phyloP scores from a whole-genome alignment of 306 rosid genomes.

The Senna siamea region DNA sequence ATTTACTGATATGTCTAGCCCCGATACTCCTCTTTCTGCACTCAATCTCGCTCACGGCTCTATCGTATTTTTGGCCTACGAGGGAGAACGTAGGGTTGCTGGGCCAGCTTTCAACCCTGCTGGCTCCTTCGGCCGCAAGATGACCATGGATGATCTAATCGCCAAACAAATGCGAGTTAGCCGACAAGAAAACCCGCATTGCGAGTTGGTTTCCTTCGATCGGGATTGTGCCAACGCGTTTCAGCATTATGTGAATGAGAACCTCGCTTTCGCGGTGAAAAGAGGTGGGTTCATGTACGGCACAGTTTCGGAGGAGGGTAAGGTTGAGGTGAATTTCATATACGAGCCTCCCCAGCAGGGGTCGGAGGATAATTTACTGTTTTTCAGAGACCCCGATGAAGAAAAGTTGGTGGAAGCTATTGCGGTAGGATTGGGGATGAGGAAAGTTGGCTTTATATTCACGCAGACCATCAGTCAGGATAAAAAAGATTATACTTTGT shows the following conservation, averaged over 20 bases:
- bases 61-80: conserved; percentile 69
- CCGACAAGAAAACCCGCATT: conserved; percentile 87
- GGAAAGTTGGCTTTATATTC: conserved; percentile 84
- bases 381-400: conserved; percentile 75
- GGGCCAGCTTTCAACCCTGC: conserved; percentile 76
- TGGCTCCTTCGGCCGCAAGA: conserved; percentile 94
- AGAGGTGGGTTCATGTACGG: conserved; percentile 98
- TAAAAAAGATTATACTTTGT: conserved; percentile 84
- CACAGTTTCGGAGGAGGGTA: conserved; percentile 72
- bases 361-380: conserved; percentile 59
- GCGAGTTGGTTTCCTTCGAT: conserved; percentile 87
- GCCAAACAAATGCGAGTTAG: conserved; percentile 90
- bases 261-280: conserved; percentile 81
- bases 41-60: conserved; percentile 81
- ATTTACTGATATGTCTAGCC: conserved; percentile 75
- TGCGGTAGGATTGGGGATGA: conserved; percentile 85
- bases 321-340: conserved; percentile 88
- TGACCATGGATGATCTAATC: conserved; percentile 98
- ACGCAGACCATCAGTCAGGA: conserved; percentile 88
- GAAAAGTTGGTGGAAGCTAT: conserved; percentile 87
- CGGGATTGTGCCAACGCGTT: conserved; percentile 90
- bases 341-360: conserved; percentile 98
- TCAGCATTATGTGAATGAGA: conserved; percentile 87
- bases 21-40: conserved; percentile 54
- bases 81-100: conserved; percentile 76